Evolutionary conservation across 345 rosid species (phyloP).

Genomic region (Brassica incana): DNA sequence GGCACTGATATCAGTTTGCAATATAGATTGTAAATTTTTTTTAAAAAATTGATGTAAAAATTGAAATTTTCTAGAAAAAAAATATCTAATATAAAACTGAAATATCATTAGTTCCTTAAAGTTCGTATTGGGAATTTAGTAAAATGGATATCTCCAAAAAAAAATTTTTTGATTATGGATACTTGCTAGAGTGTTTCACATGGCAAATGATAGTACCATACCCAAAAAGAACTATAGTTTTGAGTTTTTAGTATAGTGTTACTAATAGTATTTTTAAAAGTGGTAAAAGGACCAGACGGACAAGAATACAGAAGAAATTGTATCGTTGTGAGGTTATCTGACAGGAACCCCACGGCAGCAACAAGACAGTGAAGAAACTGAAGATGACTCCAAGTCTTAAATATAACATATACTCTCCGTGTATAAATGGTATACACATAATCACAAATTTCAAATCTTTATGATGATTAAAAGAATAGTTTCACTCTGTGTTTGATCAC

Average conservation of each 20-base stretch:
- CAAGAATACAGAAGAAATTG: slow-evolving; percentile 19
- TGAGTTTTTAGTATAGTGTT: slow-evolving; percentile 6
- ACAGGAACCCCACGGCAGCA: slow-evolving; percentile 38
- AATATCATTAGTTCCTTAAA: background rate
- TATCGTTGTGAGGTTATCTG: slow-evolving; percentile 34
- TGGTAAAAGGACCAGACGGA: background rate
- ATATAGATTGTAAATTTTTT: background rate
- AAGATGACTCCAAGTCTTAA: slow-evolving; percentile 22
- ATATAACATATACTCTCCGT: background rate
- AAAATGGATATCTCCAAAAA: slow-evolving; percentile 5
- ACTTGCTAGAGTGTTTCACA: background rate
- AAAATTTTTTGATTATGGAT: background rate
- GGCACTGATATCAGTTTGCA: background rate
- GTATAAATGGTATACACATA: slow-evolving; percentile 11
- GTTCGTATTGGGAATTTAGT: background rate
- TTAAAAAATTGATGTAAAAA: background rate
- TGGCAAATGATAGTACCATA: background rate
- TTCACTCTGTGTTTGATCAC: background rate
- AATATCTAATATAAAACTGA: background rate
- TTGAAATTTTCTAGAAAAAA: background rate
- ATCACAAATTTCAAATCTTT: background rate
- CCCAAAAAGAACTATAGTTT: background rate
- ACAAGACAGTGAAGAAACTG: slow-evolving; percentile 32
- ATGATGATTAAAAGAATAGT: slow-evolving; percentile 33
- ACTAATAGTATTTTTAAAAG: background rate